Evolutionary conservation across 2,329 filamentous ascomycete species (phyloP).

Genomic region (Calonectria ilicicola): DNA sequence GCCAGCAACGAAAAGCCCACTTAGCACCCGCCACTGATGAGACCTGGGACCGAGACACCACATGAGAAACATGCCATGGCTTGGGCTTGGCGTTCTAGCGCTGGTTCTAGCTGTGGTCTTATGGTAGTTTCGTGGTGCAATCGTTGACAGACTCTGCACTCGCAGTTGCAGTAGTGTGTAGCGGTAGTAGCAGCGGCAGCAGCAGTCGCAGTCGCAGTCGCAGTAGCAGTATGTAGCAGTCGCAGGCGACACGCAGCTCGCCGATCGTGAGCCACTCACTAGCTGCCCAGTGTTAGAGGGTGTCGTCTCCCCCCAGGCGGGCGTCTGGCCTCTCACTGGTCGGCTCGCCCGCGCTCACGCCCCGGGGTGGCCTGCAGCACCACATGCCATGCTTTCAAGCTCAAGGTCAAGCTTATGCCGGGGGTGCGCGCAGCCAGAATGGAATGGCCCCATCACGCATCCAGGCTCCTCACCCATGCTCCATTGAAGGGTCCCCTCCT

Average conservation of each 20-base stretch:
- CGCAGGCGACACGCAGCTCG: not conserved
- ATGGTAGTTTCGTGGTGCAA: no score
- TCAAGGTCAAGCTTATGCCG: constrained; percentile 27
- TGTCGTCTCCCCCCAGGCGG: not conserved
- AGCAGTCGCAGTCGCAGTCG: not conserved
- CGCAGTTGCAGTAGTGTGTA: not conserved
- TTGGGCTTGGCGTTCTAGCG: not conserved
- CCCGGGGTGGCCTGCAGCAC: not conserved
- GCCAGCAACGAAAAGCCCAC: not conserved
- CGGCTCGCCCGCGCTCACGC: constrained; percentile 1
- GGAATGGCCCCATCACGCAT: not conserved
- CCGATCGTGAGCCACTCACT: not conserved
- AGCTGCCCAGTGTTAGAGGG: no score
- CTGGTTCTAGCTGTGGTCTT: not conserved
- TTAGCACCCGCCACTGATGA: constrained; percentile 2
- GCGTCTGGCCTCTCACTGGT: not conserved
- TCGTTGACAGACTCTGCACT: not conserved
- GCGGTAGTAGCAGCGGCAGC: no score
- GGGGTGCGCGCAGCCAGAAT: constrained; percentile 20
- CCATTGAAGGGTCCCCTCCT: constrained; percentile 11
- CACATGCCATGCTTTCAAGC: constrained; percentile 8
- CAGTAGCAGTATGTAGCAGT: not conserved
- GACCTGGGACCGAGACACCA: constrained; percentile 26
- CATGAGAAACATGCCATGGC: constrained; percentile 1
- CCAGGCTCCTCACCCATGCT: not conserved